phyloP scores from a whole-genome alignment of 2,329 filamentous ascomycete genomes.

The Exophiala alcalophila region DNA sequence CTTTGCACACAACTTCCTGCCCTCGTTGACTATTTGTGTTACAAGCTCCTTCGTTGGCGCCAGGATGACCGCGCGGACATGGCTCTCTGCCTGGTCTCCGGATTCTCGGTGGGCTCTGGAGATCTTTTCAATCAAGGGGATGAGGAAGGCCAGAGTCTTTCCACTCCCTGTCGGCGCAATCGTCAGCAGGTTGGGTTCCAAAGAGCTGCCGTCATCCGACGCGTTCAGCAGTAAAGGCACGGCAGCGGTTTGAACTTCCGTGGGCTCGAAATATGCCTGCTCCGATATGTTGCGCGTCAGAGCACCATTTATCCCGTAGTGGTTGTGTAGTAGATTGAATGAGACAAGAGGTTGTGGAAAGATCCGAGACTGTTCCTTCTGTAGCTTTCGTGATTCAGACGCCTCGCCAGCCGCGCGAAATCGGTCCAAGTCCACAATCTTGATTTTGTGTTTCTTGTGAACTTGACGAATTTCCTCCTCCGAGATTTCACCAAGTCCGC shows the following conservation, averaged over 20 bases:
- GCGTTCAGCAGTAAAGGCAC: constrained; percentile 68
- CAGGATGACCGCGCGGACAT: constrained; percentile 66
- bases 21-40: constrained; percentile 77
- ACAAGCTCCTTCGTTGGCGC: constrained; percentile 80
- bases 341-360: constrained; percentile 76
- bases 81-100: constrained; percentile 52
- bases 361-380: constrained; percentile 55
- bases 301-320: constrained; percentile 70
- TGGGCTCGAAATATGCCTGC: constrained; percentile 85
- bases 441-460: constrained; percentile 76
- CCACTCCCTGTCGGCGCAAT: constrained; percentile 94
- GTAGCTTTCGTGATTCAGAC: constrained; percentile 44
- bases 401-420: constrained; percentile 32
- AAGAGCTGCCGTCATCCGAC: constrained; percentile 44
- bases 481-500: not conserved
- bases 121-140: constrained; percentile 78
- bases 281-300: constrained; percentile 73
- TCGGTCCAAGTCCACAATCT: constrained; percentile 69
- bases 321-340: constrained; percentile 68
- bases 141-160: constrained; percentile 90
- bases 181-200: constrained; percentile 67
- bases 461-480: constrained; percentile 65
- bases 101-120: constrained; percentile 48
- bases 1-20: constrained; percentile 71
- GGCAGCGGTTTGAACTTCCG: constrained; percentile 87